These are phyloP conservation scores for Ampelomyces quisqualis DNA, from an alignment of 2,329 filamentous ascomycete species.

Conservation along the genomic window DNA sequence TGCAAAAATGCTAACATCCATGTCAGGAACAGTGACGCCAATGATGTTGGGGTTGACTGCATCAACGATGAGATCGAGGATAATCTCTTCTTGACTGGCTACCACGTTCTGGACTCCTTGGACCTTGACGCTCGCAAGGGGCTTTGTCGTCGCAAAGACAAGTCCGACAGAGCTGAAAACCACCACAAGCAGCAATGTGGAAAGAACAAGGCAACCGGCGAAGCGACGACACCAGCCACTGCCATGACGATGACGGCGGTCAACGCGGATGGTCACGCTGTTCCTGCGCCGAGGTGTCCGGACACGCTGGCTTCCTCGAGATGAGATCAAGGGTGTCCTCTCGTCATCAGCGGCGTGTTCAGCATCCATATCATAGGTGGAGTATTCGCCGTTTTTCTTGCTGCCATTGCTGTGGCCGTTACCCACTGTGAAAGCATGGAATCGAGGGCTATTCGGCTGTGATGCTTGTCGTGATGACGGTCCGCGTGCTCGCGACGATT, in stretches of 20 bases:
- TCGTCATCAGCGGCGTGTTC: constrained; percentile 80
- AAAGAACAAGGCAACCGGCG: constrained; percentile 84
- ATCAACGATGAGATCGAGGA: constrained; percentile 85
- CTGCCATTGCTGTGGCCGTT: constrained; percentile 37
- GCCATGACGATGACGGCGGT: constrained; percentile 61
- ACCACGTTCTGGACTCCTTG: constrained; percentile 84
- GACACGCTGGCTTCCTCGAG: constrained; percentile 60
- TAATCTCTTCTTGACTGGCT: constrained; percentile 90
- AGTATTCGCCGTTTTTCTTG: constrained; percentile 63
- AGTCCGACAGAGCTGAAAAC: constrained; percentile 85
- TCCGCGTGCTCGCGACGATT: constrained; percentile 64
- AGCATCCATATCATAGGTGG: constrained; percentile 79
- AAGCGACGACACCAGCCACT: constrained; percentile 68
- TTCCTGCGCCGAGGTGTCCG: constrained; percentile 53
- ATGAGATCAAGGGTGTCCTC: constrained; percentile 74
- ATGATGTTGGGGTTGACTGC: constrained; percentile 94
- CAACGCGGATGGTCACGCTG: constrained; percentile 64
- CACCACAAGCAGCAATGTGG: constrained; percentile 76
- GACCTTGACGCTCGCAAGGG: constrained; percentile 75
- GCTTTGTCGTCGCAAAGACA: constrained; percentile 87
- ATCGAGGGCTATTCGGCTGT: constrained; percentile 67
- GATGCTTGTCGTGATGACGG: constrained; percentile 62
- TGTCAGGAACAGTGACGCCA: constrained; percentile 78
- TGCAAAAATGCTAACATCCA: constrained; percentile 91
- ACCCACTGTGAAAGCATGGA: constrained; percentile 51